phyloP scores from a whole-genome alignment of 2,329 filamentous ascomycete species.

The Madurella fahalii region DNA sequence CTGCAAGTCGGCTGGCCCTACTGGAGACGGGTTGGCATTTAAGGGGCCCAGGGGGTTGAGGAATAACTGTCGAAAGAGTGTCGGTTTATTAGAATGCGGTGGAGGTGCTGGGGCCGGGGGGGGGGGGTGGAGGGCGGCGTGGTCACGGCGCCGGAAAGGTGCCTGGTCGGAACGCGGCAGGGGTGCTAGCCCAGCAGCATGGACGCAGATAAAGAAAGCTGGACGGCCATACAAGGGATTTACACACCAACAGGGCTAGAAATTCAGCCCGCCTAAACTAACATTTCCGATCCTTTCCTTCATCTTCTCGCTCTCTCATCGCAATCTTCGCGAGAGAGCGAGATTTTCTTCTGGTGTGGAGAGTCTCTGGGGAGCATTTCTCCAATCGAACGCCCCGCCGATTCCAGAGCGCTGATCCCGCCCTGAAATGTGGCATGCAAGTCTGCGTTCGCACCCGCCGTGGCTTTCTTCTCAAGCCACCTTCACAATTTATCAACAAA shows the following conservation, averaged over 20 bases:
- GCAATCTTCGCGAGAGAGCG: too few species aligned
- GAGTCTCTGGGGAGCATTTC: not conserved
- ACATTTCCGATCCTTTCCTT: too few species aligned
- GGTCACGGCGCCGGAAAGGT: not conserved
- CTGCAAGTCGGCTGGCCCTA: not conserved
- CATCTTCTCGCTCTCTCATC: too few species aligned
- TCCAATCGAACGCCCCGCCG: conserved; percentile 6
- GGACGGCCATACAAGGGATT: too few species aligned
- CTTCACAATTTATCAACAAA: not conserved
- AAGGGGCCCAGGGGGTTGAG: not conserved
- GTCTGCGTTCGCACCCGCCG: conserved; percentile 6
- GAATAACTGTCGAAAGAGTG: not conserved
- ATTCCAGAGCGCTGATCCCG: conserved; percentile 17
- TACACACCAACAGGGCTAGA: too few species aligned
- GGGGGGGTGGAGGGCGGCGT: not conserved
- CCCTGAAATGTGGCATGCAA: conserved; percentile 9
- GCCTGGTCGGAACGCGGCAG: not conserved
- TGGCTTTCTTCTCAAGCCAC: not conserved
- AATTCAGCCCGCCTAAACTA: too few species aligned
- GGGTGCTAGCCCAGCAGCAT: too few species aligned
- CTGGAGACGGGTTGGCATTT: not conserved
- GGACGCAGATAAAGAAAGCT: too few species aligned
- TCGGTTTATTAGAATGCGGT: not conserved
- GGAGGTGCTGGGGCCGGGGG: not conserved
- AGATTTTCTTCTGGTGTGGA: not conserved